phyloP scores from a whole-genome alignment of 495 filamentous ascomycete genomes.

The Aspergillus baeticus region DNA sequence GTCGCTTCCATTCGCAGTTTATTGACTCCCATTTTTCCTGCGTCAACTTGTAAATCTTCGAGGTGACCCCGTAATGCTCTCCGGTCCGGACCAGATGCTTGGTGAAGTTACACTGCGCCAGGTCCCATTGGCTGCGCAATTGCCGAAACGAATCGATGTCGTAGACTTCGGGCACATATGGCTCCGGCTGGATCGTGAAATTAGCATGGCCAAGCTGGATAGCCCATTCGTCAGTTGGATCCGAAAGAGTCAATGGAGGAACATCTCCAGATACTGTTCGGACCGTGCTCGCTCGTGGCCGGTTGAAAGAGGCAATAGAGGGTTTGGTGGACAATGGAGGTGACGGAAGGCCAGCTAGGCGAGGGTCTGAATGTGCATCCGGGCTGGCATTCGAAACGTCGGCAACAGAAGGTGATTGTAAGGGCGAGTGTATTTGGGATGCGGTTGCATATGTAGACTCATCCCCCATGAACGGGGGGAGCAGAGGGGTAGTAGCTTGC shows the following conservation, averaged over 20 bases:
- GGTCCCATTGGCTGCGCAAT: constrained; percentile 76
- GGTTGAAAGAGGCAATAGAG: constrained; percentile 72
- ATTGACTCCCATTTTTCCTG: constrained; percentile 82
- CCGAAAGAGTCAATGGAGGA: constrained; percentile 56
- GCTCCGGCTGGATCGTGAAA: constrained; percentile 81
- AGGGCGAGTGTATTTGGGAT: constrained; percentile 63
- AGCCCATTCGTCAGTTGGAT: constrained; percentile 76
- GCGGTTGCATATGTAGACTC: constrained; percentile 35
- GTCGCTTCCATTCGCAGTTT: constrained; percentile 65
- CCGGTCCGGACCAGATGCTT: constrained; percentile 80
- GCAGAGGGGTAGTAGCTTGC: constrained; percentile 73
- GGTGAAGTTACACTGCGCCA: constrained; percentile 75
- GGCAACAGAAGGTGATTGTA: constrained; percentile 77
- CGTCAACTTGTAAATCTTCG: constrained; percentile 78
- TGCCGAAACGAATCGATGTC: constrained; percentile 61
- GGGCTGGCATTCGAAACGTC: constrained; percentile 36
- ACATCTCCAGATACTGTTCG: constrained; percentile 57
- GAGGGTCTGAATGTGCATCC: constrained; percentile 42
- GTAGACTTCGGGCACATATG: constrained; percentile 65
- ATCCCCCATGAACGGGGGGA: constrained; percentile 75
- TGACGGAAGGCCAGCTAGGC: constrained; percentile 55
- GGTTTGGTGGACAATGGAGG: constrained; percentile 79
- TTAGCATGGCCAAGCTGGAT: constrained; percentile 85
- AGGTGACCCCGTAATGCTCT: constrained; percentile 83
- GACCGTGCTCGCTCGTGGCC: constrained; percentile 42